Evolutionary conservation across 176 grass and related monocot genomes (phyloP).

Genomic region (sorghum (Sorghum bicolor)): DNA sequence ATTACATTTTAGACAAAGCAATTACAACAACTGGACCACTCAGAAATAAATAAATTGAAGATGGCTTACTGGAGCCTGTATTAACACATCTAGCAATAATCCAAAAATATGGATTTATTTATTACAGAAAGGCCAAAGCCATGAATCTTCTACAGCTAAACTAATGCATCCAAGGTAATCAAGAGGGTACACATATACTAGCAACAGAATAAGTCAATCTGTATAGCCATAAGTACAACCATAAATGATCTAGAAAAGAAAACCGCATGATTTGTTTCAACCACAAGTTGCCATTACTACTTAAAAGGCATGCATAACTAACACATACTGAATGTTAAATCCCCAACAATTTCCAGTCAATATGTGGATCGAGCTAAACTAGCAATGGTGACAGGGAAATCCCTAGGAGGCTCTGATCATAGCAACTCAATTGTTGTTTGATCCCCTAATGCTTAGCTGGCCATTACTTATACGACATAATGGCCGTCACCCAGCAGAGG

Average conservation of each 20-base stretch:
- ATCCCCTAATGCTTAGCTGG: no score
- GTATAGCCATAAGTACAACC: not conserved
- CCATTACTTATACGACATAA: no score
- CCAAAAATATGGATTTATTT: not conserved
- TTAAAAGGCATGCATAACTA: not conserved
- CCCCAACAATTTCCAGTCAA: not conserved
- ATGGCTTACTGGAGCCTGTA: not conserved
- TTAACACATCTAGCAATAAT: not conserved
- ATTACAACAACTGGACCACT: not conserved
- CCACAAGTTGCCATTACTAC: not conserved
- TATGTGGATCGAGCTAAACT: not conserved
- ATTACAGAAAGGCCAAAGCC: not conserved
- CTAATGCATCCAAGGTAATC: slow-evolving; percentile 4
- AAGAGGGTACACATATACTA: not conserved
- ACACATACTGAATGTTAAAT: not conserved
- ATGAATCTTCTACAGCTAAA: not conserved
- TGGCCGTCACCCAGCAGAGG: no score
- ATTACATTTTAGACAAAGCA: not conserved
- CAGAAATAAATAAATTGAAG: no score
- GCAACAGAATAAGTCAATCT: not conserved
- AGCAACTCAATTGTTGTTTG: no score
- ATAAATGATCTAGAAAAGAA: not conserved
- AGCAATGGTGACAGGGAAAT: no score
- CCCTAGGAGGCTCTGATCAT: no score
- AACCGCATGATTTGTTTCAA: not conserved